Evolutionary conservation across 78 protist genomes (phyloP), one percentile per base, ranked within the genome.

Genomic region (Planoprotostelium fungivorum): DNA sequence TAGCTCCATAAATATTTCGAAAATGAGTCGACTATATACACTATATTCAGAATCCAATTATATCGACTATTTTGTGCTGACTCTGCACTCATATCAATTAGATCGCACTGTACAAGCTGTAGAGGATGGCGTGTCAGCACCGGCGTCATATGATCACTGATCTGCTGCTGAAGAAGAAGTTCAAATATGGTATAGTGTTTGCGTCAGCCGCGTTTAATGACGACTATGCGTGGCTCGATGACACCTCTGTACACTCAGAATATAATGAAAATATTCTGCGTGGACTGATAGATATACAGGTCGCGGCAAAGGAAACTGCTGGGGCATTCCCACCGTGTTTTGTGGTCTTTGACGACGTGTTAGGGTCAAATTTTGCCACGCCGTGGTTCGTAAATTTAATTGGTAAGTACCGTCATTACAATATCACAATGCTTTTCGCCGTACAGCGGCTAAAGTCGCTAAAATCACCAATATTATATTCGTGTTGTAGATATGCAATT

Each of bases 181-280:
- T 51, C 73, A 51, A 51, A 51, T 51, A 51, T 51, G 73, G 73
- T 51, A 51, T 51, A 51, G 73, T 51, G 73, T 51, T 51, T 51
- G 73, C 73, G 73, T 51, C 73, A 51, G 73, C 73, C 73, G 73
- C 73, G 73, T 51, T 51, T 51, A 51, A 51, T 51, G 73, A 51
- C 73, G 73, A 51, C 73, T 51, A 51, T 51, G 73, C 73, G 73
- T 51, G 73, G 73, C 73, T 51, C 73, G 73, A 51, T 51, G 73
- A 51, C 16, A 51, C 73, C 73, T 51, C 73, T 51, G 73, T 51
- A 51, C 73, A 51, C 73, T 51, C 73, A 51, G 73, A 51, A 51
- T 51, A 51, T 51, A 51, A 51, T 51, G 73, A 51, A 51, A 51
- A 51, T 51, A 51, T 51, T 51, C 73, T 51, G 73, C 73, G 73